Base-by-base conservation (phyloP, 345 rosid genomes). In the Cardamine chenopodiifolia region DNA sequence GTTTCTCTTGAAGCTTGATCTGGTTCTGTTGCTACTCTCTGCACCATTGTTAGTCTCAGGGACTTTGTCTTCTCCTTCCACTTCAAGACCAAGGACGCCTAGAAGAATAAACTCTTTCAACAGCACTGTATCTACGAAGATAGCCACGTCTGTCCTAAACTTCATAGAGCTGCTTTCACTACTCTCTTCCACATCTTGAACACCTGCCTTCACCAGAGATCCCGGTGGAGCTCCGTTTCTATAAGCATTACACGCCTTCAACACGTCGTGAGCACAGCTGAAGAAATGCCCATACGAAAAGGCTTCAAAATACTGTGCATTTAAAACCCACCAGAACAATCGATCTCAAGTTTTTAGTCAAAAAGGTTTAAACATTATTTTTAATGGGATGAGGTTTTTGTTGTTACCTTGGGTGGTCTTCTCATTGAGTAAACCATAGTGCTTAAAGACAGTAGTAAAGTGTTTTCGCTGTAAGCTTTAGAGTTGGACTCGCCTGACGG, bases 341-440 rank as follows among this genome's bases (percentile, higher is more conserved):
- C 66, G 49, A 29, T 48, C 49, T 28, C 68, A 54, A 8, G 66
- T 18, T 76, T 29, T 32, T 62, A 56, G 31, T 68, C 22, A 25
- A 25, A 42, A 39, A 11, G 34, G 34, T 62, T 32, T 42, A 62
- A 42, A 26, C 45, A 45, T 7, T 40, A 20, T 5, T 29, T 1
- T 49, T 54, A 64, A 8, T 17, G 29, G 20, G 15, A 47, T 45
- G 32, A 55, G 28, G 17, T 62, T 42, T 4, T 29, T 9, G 12
- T 50, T 37, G 61, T 35, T 85, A 90, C 98, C 95, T 90, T 86
- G 14, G 93, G 98, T n/a, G 95, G 93, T 79, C 78, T 85, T 84
- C 86, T 86, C 83, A 94, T 77, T 48, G 83, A 49, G 81, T 84
- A 87, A 44, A 76, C 68, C 98, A 94, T 94, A 3, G 95, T 88